Conservation (phyloP, 1,139 yeast species). For the Suhomyces yuchorum region DNA sequence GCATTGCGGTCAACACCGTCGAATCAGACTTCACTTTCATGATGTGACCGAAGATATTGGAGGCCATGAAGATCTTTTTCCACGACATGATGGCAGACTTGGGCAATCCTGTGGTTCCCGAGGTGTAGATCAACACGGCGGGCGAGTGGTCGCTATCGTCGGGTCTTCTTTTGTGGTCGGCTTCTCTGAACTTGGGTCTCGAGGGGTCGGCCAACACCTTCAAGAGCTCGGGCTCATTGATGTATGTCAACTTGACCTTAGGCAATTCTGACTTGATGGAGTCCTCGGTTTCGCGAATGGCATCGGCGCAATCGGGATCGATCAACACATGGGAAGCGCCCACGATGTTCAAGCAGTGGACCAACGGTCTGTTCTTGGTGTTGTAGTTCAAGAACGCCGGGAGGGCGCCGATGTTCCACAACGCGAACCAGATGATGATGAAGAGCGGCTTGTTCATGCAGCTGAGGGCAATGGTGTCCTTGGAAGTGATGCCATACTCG, state of each 20-base stretch:
- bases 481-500: slow-evolving; percentile 64
- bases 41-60: slow-evolving; percentile 68
- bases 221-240: slow-evolving; percentile 56
- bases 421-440: slow-evolving; percentile 76
- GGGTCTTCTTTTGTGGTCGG: slow-evolving; percentile 57
- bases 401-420: slow-evolving; percentile 89
- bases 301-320: slow-evolving; percentile 67
- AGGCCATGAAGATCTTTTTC: slow-evolving; percentile 77
- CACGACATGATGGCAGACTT: slow-evolving; percentile 94
- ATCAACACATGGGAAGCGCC: slow-evolving; percentile 66
- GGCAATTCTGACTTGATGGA: slow-evolving; percentile 48
- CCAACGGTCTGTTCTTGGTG: slow-evolving; percentile 68
- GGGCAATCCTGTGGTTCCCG: slow-evolving; percentile 95
- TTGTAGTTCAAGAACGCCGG: slow-evolving; percentile 90
- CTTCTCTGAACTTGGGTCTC: slow-evolving; percentile 56
- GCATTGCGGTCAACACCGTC: slow-evolving; percentile 88
- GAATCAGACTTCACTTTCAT: slow-evolving; percentile 59
- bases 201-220: slow-evolving; percentile 46
- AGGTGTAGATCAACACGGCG: slow-evolving; percentile 79
- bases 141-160: slow-evolving; percentile 60
- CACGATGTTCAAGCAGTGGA: slow-evolving; percentile 78
- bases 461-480: slow-evolving; percentile 75
- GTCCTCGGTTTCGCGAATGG: slow-evolving; percentile 56
- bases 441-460: slow-evolving; percentile 85
- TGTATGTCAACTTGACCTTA: slow-evolving; percentile 48